Base-by-base conservation (phyloP, 768 basidiomycete genomes). In the Suillus americanus region DNA sequence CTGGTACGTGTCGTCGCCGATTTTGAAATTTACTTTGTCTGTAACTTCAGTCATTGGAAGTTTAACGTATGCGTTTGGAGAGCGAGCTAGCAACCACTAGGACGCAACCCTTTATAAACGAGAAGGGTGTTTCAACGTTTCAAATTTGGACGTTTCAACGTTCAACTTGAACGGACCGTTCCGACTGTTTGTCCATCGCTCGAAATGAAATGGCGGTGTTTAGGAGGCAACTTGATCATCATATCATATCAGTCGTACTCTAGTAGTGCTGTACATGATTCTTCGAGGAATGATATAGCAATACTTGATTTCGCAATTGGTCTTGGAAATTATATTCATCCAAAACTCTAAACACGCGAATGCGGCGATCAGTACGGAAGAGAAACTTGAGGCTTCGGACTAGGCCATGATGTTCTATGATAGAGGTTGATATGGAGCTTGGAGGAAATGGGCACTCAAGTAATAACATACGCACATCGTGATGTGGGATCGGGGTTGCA, bases 1-100 rank as follows among this genome's bases (percentile, higher is more conserved):
- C 68, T 81, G 71, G 71, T 72, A 75, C 23, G 71, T 51, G 28
- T 71, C 33, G 8, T 35, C 4, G 55, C 48, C 62, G n/a, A 61
- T 30, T 30, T 61, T 20, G 50, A 62, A 62, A 28, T 60, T 9
- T 30, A 28, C 38, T 56, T 37, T n/a, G 13, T 57, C 62, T 38
- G 62, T 62, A 41, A 55, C 23, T 60, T 62, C 62, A 38, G 35
- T 10, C 62, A 62, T 62, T 33, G 12, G 10, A 54, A n/a, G 30
- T 54, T 54, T 1, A 10, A 54, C 10, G 53, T 33, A 20, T n/a
- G 9, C 5, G 1, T 10, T 53, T 18, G 18, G 18, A 3, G 30
- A 20, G 51, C 30, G 18, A 54, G 20, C 33, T 54, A 13, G 12
- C 10, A 13, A 35, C 30, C 10, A 33, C 12, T 33, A 35, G 30